Evolutionary conservation across 176 grass and related monocot species (phyloP), one percentile per base, ranked within the genome.

Genomic region (Zea mays): DNA sequence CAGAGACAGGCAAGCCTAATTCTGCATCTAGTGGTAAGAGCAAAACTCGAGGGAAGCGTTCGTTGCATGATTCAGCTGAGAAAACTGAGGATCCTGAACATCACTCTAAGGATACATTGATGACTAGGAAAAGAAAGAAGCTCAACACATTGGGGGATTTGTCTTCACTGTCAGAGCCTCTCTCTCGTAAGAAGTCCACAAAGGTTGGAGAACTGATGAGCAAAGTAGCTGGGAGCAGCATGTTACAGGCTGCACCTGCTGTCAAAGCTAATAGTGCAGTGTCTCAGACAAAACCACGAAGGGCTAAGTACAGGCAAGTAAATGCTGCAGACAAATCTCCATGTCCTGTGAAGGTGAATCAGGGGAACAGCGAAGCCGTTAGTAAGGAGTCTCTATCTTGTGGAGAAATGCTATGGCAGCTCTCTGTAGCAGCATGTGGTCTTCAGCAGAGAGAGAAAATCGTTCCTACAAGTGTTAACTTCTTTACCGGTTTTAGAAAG

Each of bases 351-450:
- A 88, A 85, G 82, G 57, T 6, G 47, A 63, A 76, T 49, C 81
- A 38, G 45, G 63, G 71, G 39, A 90, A 90, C 72, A 80, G 84
- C 69, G 67, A 60, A 44, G 49, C 72, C 41, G 17, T 62, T 38
- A 68, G 20, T 56, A 70, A 83, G 58, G 77, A 81, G 44, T 78
- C 74, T 54, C 33, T 64, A 44, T 85, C 85, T 59, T 72, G 80
- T 76, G 77, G 79, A 90, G 89, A 92, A 72, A 87, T 99, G 83
- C 42, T 90, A 46, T 87, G 78, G 62, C 83, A 89, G 65, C 87
- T 95, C 14, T 81, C 80, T 45, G 49, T 90, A 71, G 83, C 72
- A 82, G 89, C 89, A 63, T 56, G 44, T 11, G 75, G 89, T 80
- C 81, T 71, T 60, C 69, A 90, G 46, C 76, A 83, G 15, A 66